phyloP scores from a whole-genome alignment of 345 rosid species.

The Raphanus sativus region DNA sequence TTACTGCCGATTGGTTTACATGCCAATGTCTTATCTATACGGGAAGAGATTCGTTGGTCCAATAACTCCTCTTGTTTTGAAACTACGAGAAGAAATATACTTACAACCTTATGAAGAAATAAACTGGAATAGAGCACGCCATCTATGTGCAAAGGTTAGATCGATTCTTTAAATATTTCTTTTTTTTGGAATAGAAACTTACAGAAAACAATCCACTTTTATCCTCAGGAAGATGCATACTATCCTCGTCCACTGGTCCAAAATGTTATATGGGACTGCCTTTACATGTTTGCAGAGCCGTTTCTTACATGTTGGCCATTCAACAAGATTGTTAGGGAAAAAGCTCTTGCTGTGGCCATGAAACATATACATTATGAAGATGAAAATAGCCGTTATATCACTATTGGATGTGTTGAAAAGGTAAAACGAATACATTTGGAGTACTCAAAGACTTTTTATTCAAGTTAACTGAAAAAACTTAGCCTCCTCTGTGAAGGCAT shows the following conservation, averaged over 20 bases:
- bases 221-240: constrained; percentile 55
- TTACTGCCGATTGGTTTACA: constrained; percentile 61
- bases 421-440: constrained; percentile 25
- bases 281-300: constrained; percentile 54
- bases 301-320: constrained; percentile 58
- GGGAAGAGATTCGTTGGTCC: constrained; percentile 63
- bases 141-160: constrained; percentile 52
- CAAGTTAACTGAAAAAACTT: constrained; percentile 11
- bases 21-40: constrained; percentile 73
- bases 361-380: constrained; percentile 70
- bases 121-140: constrained; percentile 51
- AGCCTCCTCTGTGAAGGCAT: neutral
- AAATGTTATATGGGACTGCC: constrained; percentile 58
- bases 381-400: constrained; percentile 63
- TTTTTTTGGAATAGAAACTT: neutral
- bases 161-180: neutral
- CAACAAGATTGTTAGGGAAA: constrained; percentile 50
- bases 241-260: constrained; percentile 61
- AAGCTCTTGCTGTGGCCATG: constrained; percentile 53
- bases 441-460: neutral
- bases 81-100: constrained; percentile 56
- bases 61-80: constrained; percentile 50
- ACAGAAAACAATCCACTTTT: constrained; percentile 1
- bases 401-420: constrained; percentile 66
- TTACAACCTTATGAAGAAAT: constrained; percentile 52